Evolutionary conservation across 495 filamentous ascomycete genomes (phyloP).

Genomic region (Achaetomiella virescens): DNA sequence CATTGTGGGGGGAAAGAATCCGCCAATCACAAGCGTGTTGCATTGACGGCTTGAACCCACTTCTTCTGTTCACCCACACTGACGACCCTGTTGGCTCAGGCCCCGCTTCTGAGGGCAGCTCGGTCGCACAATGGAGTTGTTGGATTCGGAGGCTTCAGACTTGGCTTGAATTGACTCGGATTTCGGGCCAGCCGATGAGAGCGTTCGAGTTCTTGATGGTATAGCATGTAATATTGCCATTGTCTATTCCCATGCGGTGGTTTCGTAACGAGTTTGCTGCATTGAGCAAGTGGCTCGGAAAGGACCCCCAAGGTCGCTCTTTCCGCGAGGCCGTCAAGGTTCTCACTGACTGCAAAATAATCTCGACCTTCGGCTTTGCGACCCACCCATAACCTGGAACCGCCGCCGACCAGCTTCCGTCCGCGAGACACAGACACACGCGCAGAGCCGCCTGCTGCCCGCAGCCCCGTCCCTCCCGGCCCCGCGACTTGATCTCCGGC

Average conservation of each 20-base stretch:
- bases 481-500: not conserved
- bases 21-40: no score
- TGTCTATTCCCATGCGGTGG: no score
- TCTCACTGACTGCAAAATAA: constrained; percentile 22
- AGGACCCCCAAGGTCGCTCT: no score
- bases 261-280: no score
- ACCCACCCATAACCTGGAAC: constrained; percentile 6
- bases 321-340: constrained; percentile 21
- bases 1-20: no score
- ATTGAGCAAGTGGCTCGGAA: no score
- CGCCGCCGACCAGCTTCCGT: no score
- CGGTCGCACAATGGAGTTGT: constrained; percentile 3
- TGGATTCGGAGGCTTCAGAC: not conserved
- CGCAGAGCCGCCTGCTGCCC: constrained; percentile 9
- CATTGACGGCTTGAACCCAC: no score
- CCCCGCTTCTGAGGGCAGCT: not conserved
- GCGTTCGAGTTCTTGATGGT: no score
- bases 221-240: no score
- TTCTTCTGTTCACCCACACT: not conserved
- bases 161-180: not conserved
- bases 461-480: not conserved
- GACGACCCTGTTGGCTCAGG: not conserved
- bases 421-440: not conserved
- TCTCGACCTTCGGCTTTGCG: constrained; percentile 11
- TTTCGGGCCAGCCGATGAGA: no score